A percentile compares a stretch with the other conserved stretches of the same genome.
Conservation (phyloP, 129 eudicot genomes). For the Chrysanthemum makinoi region DNA sequence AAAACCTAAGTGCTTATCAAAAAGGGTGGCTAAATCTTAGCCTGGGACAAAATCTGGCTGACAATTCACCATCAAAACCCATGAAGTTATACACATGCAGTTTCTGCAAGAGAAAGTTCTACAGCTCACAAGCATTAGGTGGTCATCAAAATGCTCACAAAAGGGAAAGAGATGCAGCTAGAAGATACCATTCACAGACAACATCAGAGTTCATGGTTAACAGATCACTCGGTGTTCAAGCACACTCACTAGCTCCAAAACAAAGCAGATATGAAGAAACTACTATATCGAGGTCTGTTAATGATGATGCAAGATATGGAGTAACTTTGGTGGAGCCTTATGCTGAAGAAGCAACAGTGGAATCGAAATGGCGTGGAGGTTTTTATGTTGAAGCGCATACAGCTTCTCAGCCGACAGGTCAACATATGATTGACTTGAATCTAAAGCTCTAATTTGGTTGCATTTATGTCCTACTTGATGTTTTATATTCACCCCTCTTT, state of each 20-base stretch:
- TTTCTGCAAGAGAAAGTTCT: conserved; percentile 69
- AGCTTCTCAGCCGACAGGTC: conserved; percentile 33
- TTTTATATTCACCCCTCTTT: no score
- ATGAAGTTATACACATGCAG: conserved; percentile 59
- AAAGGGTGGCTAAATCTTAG: conserved; percentile 69
- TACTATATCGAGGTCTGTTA: conserved; percentile 36
- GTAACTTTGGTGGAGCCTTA: conserved; percentile 24
- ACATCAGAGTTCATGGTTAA: conserved; percentile 28
- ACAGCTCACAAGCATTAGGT: conserved; percentile 82
- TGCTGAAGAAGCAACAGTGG: conserved; percentile 25
- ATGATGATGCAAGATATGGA: conserved; percentile 3
- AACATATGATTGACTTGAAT: conserved; percentile 44
- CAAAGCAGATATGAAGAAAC: conserved; percentile 35
- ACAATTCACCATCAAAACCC: conserved; percentile 40
- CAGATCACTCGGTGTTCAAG: conserved; percentile 65
- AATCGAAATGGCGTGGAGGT: conserved; percentile 69
- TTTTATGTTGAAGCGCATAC: conserved; percentile 42
- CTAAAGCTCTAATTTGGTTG: conserved; percentile 46
- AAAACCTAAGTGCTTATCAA: conserved; percentile 14
- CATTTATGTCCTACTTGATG: not conserved
- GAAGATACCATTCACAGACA: conserved; percentile 47
- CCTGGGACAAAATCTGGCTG: conserved; percentile 45
- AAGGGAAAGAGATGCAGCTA: conserved; percentile 71
- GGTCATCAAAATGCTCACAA: conserved; percentile 90
- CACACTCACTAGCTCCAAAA: conserved; percentile 57